Percentiles rank a stretch among this genome's conserved stretches.
Conservation (phyloP, 2,329 filamentous ascomycete species). For the Cercospora sp. region DNA sequence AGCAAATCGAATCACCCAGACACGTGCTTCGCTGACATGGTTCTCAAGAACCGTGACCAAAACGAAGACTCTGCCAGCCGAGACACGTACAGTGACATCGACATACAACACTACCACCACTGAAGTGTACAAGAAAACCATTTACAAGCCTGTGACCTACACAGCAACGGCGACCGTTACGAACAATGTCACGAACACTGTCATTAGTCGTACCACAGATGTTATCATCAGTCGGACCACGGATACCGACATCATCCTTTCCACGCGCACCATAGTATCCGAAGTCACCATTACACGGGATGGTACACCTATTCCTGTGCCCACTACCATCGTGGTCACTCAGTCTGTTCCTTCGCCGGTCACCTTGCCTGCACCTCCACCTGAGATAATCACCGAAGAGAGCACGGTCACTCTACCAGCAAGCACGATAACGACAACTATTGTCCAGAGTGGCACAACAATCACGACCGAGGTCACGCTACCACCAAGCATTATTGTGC, state of each 20-base stretch:
- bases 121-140: neutral
- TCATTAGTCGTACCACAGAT: neutral
- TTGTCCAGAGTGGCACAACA: neutral
- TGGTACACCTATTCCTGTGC: neutral
- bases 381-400: no score
- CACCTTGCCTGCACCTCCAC: no score
- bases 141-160: neutral
- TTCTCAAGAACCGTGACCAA: neutral
- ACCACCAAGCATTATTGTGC: neutral
- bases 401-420: neutral
- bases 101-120: neutral
- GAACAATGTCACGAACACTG: neutral
- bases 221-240: neutral
- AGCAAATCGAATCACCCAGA: neutral
- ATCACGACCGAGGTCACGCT: neutral
- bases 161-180: neutral
- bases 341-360: neutral
- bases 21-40: neutral
- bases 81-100: neutral
- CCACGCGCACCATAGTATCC: neutral
- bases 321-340: neutral
- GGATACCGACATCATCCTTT: neutral
- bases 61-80: neutral
- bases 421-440: constrained; percentile 3
- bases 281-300: neutral